phyloP scores from a whole-genome alignment of 148 eudicot genomes.

The Cornus suecica region DNA sequence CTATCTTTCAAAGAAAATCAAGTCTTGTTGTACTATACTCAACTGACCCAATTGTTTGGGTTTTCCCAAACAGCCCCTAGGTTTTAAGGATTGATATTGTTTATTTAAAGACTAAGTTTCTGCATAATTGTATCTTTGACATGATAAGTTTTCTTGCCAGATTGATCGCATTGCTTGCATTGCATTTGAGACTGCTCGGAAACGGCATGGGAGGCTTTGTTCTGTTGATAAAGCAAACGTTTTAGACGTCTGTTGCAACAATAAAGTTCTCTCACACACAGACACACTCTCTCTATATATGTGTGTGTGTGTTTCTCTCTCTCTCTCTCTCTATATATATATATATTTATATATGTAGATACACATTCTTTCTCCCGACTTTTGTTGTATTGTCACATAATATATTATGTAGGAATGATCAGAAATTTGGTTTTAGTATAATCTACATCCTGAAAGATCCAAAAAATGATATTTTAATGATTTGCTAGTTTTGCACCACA shows the following conservation, averaged over 20 bases:
- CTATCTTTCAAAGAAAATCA: not conserved
- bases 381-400: not conserved
- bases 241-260: constrained; percentile 52
- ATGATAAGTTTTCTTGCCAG: constrained; percentile 26
- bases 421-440: not conserved
- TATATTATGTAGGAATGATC: not conserved
- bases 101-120: not conserved
- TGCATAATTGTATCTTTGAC: not conserved
- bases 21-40: not conserved
- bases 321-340: no score
- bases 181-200: constrained; percentile 93
- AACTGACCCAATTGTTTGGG: not conserved
- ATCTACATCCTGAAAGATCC: not conserved
- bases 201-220: constrained; percentile 87
- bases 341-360: no score
- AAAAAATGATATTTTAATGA: not conserved
- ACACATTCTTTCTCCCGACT: no score
- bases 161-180: constrained; percentile 95
- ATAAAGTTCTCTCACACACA: no score
- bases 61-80: not conserved
- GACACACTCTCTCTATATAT: no score
- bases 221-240: constrained; percentile 99
- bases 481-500: not conserved
- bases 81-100: not conserved
- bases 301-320: no score